Evolutionary conservation across 345 rosid genomes (phyloP).

Genomic region (Populus tremula): DNA sequence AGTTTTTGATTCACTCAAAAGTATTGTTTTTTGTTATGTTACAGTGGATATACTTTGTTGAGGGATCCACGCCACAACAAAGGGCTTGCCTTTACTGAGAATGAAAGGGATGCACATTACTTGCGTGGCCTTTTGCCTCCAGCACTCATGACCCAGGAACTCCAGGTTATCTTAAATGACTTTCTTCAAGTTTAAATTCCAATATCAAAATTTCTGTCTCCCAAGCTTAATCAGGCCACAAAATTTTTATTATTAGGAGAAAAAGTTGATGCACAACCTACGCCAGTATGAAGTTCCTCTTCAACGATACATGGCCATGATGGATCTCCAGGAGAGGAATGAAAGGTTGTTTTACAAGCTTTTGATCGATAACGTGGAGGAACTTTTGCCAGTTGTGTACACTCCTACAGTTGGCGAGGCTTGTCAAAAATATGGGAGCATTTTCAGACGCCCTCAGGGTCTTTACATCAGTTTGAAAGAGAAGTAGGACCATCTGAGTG

Average conservation of each 20-base stretch:
- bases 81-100: conserved; percentile 78
- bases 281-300: conserved; percentile 81
- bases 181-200: background rate
- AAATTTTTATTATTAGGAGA: conserved; percentile 48
- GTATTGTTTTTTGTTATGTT: conserved; percentile 6
- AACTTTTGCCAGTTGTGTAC: conserved; percentile 84
- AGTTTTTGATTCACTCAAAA: background rate
- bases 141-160: conserved; percentile 59
- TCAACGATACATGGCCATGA: conserved; percentile 84
- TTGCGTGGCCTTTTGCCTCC: conserved; percentile 94
- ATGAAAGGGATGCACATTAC: conserved; percentile 92
- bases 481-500: conserved; percentile 45
- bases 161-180: conserved; percentile 49
- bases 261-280: conserved; percentile 66
- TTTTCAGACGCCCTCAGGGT: conserved; percentile 88
- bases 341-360: conserved; percentile 93
- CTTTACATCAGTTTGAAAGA: conserved; percentile 93
- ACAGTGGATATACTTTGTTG: conserved; percentile 79
- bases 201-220: background rate
- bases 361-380: conserved; percentile 86
- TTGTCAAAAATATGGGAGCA: conserved; percentile 95
- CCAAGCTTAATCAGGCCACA: background rate
- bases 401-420: conserved; percentile 98
- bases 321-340: conserved; percentile 99
- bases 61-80: conserved; percentile 89